A percentile compares a stretch with the other conserved stretches of the same genome.
Evolutionary conservation across 2,329 filamentous ascomycete genomes (phyloP).

Genomic region (Monilinia fructicola): DNA sequence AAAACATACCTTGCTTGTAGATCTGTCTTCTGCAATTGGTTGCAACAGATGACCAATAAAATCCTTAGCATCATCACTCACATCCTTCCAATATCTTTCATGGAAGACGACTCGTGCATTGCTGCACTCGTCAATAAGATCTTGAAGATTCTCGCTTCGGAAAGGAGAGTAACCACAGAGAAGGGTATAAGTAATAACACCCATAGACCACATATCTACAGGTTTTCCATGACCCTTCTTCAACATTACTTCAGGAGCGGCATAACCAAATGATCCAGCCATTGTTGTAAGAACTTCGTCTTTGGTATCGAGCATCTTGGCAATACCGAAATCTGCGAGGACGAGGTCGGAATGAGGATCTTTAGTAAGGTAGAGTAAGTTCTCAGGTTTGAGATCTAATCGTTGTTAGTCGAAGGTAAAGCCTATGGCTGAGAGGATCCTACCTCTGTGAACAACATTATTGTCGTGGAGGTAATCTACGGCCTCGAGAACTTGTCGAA

Average conservation of each 20-base stretch:
- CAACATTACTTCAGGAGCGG: constrained; percentile 96
- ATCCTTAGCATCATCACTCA: constrained; percentile 90
- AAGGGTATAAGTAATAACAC: constrained; percentile 97
- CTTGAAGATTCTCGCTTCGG: constrained; percentile 87
- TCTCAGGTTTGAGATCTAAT: constrained; percentile 94
- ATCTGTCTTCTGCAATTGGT: constrained; percentile 72
- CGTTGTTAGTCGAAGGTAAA: constrained; percentile 27
- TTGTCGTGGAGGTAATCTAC: constrained; percentile 93
- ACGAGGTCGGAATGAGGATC: constrained; percentile 80
- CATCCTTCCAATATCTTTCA: constrained; percentile 97
- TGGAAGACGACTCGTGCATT: constrained; percentile 86
- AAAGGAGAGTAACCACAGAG: constrained; percentile 98
- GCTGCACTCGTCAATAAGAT: constrained; percentile 92
- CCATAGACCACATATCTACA: constrained; percentile 99
- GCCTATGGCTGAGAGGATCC: neutral
- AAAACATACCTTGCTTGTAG: constrained; percentile 66
- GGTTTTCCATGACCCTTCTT: constrained; percentile 97
- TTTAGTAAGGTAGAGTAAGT: constrained; percentile 86
- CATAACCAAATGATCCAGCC: constrained; percentile 98
- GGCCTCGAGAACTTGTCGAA: constrained; percentile 87
- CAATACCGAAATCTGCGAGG: constrained; percentile 96
- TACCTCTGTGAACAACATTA: constrained; percentile 93
- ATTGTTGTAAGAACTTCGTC: constrained; percentile 94
- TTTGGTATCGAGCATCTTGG: constrained; percentile 91
- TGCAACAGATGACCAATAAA: constrained; percentile 85